Evolutionary conservation across 345 rosid genomes (phyloP), one percentile per base, ranked within the genome.

Genomic region (Limnanthes douglasii): DNA sequence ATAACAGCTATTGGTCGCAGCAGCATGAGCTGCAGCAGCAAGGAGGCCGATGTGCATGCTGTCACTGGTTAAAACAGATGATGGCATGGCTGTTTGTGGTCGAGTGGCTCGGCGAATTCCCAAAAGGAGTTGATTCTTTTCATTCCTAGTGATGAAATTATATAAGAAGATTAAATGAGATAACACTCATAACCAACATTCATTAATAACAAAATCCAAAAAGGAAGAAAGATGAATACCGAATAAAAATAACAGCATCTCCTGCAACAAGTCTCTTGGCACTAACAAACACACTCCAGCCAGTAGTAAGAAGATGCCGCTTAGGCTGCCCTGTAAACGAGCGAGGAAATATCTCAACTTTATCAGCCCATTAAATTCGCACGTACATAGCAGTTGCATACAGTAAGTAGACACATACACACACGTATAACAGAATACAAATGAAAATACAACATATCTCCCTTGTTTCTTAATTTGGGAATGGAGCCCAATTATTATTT

Each of bases 31-130:
- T 31, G 69, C 69, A 37, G 69, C 65, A 54, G 69, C 69, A 34
- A 64, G 69, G 34, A 64, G 69, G 23, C 69, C 69, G 29, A 64
- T 59, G 50, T 64, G 69, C 69, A 64, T 64, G 48, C 65, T 58
- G 38, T 64, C 69, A 58, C 69, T 64, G 13, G 69, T 57, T 41
- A 64, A 45, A 20, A 64, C 69, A 19, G 69, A 64, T 16, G 69
- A 64, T 12, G 69, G 65, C 46, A 58, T 61, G 4, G 54, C 50
- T 18, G 69, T 64, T 33, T 58, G 65, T 15, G 69, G 58, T 15
- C 69, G 58, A 50, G 45, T 54, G 27, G 65, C 69, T 5, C 52
- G 64, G 1, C 61, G 58, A 17, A 64, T 64, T n/a, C 65, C 69
- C 50, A 64, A 54, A 41, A 64, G 57, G 24, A 64, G 64, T 47